A percentile compares a stretch with the other conserved stretches of the same genome.
Conservation (phyloP, 2,329 filamentous ascomycete species). For the Talaromyces sp. region DNA sequence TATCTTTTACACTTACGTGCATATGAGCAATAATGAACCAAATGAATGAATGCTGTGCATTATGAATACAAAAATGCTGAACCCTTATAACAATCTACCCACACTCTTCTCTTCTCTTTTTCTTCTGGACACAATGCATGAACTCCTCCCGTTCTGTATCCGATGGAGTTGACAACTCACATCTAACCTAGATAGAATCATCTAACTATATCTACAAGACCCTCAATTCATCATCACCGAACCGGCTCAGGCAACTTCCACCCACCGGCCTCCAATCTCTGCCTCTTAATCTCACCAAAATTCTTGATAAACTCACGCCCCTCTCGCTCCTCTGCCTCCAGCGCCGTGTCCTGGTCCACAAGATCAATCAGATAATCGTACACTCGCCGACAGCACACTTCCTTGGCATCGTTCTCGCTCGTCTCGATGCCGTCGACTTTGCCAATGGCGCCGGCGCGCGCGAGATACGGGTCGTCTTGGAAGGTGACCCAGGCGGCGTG, state of each 20-base stretch:
- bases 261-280: neutral
- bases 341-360: conserved; percentile 20
- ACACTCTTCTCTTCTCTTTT: too few relatives aligned
- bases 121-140: too few relatives aligned
- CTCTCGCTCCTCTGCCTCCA: conserved; percentile 8
- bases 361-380: conserved; percentile 23
- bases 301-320: conserved; percentile 5
- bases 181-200: too few relatives aligned
- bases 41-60: too few relatives aligned
- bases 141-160: too few relatives aligned
- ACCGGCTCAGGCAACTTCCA: neutral
- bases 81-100: neutral
- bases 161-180: too few relatives aligned
- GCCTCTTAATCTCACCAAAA: neutral
- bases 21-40: too few relatives aligned
- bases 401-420: conserved; percentile 10
- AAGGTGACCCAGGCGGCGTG: conserved; percentile 17
- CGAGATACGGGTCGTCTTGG: conserved; percentile 21
- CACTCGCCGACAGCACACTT: conserved; percentile 21
- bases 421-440: conserved; percentile 10
- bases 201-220: neutral
- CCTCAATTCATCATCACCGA: neutral
- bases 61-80: neutral
- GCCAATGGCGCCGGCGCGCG: conserved; percentile 24
- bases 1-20: too few relatives aligned